Percentiles rank a stretch among this genome's conserved stretches.
These are phyloP conservation scores for Cladorrhinum sp. DNA, from an alignment of 2,329 filamentous ascomycete genomes.

Conservation along the genomic window DNA sequence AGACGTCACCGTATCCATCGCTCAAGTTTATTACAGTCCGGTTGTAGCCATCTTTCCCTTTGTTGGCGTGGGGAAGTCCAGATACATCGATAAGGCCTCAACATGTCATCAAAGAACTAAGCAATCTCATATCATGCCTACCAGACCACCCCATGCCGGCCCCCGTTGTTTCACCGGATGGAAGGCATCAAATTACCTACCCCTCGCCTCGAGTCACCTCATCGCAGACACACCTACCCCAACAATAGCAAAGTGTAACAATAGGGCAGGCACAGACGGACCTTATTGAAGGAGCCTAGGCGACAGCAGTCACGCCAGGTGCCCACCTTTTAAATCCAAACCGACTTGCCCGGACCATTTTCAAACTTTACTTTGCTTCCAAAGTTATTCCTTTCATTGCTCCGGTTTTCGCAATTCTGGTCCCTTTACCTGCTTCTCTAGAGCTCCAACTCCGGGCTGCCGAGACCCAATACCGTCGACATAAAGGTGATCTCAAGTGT, in stretches of 20 bases:
- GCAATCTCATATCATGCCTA: background rate
- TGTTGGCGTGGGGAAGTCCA: background rate
- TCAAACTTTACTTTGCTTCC: background rate
- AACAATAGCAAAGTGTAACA: background rate
- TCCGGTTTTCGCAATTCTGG: background rate
- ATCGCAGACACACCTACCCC: background rate
- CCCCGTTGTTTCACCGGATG: background rate
- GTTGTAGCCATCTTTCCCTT: background rate
- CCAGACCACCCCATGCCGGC: background rate
- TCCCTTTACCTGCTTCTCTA: background rate
- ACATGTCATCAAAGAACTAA: too few species aligned
- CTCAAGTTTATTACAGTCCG: background rate
- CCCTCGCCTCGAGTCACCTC: too few species aligned
- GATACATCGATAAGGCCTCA: too few species aligned
- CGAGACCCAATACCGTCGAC: background rate
- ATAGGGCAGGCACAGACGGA: background rate
- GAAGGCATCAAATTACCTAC: background rate
- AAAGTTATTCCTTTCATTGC: background rate
- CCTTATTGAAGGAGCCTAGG: background rate
- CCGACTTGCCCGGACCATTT: background rate
- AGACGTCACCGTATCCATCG: too few species aligned
- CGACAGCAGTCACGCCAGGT: background rate
- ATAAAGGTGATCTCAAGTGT: background rate
- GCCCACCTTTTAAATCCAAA: background rate
- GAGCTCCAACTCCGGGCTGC: background rate